A percentile compares a stretch with the other conserved stretches of the same genome.
Evolutionary conservation across 2,329 filamentous ascomycete species (phyloP).

Genomic region (Paracorniculantispora psalliotae): DNA sequence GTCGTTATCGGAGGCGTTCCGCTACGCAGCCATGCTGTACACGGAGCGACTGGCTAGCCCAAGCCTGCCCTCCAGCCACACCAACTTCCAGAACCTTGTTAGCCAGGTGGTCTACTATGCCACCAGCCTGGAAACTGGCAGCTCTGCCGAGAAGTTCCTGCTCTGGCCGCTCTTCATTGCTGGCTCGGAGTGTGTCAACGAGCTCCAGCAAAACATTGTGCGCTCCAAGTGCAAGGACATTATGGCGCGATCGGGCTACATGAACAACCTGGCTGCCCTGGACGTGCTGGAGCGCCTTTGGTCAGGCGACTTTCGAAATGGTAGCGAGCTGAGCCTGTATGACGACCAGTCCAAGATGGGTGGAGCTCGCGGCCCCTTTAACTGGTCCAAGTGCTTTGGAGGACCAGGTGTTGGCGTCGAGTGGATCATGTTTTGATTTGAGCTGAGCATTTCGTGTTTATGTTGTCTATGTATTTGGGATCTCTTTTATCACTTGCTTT

Average conservation of each 20-base stretch:
- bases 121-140: slow-evolving; percentile 67
- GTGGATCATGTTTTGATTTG: slow-evolving; percentile 60
- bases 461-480: slow-evolving; percentile 17
- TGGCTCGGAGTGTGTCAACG: slow-evolving; percentile 82
- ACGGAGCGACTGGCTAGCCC: slow-evolving; percentile 82
- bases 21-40: slow-evolving; percentile 83
- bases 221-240: slow-evolving; percentile 79
- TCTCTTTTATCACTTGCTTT: slow-evolving; percentile 2
- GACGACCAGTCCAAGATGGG: slow-evolving; percentile 28
- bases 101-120: slow-evolving; percentile 80
- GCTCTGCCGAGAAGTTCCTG: slow-evolving; percentile 77
- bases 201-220: slow-evolving; percentile 72
- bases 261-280: slow-evolving; percentile 84
- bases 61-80: slow-evolving; percentile 63
- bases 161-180: slow-evolving; percentile 91
- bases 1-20: slow-evolving; percentile 85
- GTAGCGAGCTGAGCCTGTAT: slow-evolving; percentile 30
- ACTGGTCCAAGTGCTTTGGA: slow-evolving; percentile 54
- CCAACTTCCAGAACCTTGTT: slow-evolving; percentile 78
- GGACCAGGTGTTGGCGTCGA: slow-evolving; percentile 54
- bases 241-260: slow-evolving; percentile 82
- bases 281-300: slow-evolving; percentile 84
- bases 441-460: neutral
- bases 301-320: slow-evolving; percentile 47
- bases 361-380: slow-evolving; percentile 46